Conservation (phyloP, 2,329 filamentous ascomycete species). For the Sporothrix pallida region DNA sequence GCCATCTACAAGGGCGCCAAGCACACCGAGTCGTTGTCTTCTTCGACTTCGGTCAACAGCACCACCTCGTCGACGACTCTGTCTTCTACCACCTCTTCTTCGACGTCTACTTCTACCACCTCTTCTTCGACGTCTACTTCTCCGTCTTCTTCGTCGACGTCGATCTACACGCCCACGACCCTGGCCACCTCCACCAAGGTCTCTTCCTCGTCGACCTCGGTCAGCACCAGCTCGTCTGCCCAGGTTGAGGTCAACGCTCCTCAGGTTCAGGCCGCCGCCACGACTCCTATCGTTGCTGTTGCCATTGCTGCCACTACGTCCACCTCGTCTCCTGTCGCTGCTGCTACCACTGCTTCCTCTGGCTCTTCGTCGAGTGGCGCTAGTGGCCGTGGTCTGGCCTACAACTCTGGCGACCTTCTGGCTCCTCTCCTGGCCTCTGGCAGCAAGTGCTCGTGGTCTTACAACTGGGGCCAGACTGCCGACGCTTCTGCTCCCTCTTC, state of each 20-base stretch:
- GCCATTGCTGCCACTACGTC: conserved; percentile 34
- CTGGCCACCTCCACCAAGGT: conserved; percentile 31
- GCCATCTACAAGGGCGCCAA: conserved; percentile 38
- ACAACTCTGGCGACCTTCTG: conserved; percentile 64
- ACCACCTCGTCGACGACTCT: conserved; percentile 26
- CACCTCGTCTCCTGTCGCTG: conserved; percentile 36
- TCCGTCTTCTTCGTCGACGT: conserved; percentile 15
- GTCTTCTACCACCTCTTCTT: conserved; percentile 26
- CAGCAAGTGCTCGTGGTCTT: conserved; percentile 62
- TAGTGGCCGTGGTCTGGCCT: conserved; percentile 70
- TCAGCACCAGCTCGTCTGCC: conserved; percentile 19
- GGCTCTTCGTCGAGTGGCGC: conserved; percentile 42
- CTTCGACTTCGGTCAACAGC: conserved; percentile 32
- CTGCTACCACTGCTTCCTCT: conserved; percentile 36
- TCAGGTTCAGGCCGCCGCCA: background rate
- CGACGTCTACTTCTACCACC: background rate
- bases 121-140: background rate
- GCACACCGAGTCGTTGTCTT: conserved; percentile 30
- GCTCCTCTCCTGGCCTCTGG: conserved; percentile 54
- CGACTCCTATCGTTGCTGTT: conserved; percentile 34
- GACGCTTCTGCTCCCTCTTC: conserved; percentile 50
- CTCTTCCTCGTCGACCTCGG: background rate
- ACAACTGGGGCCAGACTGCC: conserved; percentile 67
- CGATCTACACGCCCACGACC: conserved; percentile 32
- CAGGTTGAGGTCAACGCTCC: background rate